Base-by-base conservation (phyloP, 495 filamentous ascomycete species). In the Penicillium cosmopolitanum region DNA sequence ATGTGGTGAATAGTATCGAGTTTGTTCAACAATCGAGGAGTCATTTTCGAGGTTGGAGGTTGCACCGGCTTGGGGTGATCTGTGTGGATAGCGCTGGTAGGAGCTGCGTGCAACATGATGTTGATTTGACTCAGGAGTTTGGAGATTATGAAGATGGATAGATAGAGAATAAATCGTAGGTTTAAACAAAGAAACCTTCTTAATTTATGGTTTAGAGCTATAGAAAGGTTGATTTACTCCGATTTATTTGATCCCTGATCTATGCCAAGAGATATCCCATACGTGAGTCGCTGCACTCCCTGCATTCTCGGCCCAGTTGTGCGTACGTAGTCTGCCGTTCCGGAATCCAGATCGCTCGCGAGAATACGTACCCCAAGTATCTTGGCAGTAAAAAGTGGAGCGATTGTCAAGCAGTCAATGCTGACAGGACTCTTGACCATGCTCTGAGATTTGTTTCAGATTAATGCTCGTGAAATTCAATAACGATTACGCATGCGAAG, bases 1-100 rank as follows among this genome's bases (percentile, higher is more conserved):
- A 61, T 61, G 16, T 61, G 58, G 21, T 61, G 53, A 34, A 61
- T 42, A 18, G 58, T 56, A 18, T 61, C 58, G 10, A 61, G 44
- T 31, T 57, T 57, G 51, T 40, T 61, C 34, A 61, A 51, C 9
- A 51, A 38, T 2, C 51, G 58, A 19, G 52, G 13, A 12, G 47
- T 18, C 44, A 48, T 44, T 11, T 35, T 16, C 8, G 53, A 25
- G 25, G 52, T 13, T 21, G 57, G 10, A 23, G 57, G 16, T 40
- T 34, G 35, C 7, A 53, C 28, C 23, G 46, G 52, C 53, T 56
- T 55, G 5, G 36, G 42, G 43, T 43, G 52, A 34, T 61, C 42
- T 13, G 43, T 23, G 58, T 19, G 50, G 35, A 57, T 51, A 40
- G 53, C 40, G 40, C 15, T 33, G 28, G 51, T 54, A 51, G 44